Base-by-base conservation (phyloP, 2,329 filamentous ascomycete genomes). In the Neofusicoccum parvum region DNA sequence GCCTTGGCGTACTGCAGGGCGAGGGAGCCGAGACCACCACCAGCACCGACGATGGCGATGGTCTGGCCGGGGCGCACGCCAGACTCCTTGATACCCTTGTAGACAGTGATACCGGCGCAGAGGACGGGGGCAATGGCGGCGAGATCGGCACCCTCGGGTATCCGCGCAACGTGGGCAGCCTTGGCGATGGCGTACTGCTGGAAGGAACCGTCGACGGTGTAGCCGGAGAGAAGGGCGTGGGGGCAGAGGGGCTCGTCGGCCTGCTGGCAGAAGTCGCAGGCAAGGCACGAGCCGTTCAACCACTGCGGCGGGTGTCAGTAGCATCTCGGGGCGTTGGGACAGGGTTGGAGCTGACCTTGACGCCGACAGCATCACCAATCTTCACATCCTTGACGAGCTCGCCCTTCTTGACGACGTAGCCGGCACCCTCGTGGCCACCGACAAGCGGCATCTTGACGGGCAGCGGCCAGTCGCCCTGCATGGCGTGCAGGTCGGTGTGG, bases 181-280 rank as follows among this genome's bases (percentile, higher is more conserved):
- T 96, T 96, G 71, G 89, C 93, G 70, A 97, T 87, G 77, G 87
- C 88, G 82, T 96, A 97, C 83, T 97, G 89, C 83, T 97, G 94
- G 86, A 97, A 97, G 48, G 89, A 89, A 37, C 94, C 94, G 76
- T 97, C 92, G 75, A 97, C 92, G 4, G 92, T 96, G 85, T 96
- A 97, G 65, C 94, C 94, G 0, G 92, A 96, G 46, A 97, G 86
- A 41, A 86, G 81, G 32, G 91, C 87, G 67, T 91, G 82, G 15
- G 85, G 79, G 82, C 94, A 98, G 5, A 97, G 88, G 2, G 92
- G 90, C 81, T 97, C 94, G 71, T 96, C 91, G 54, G 87, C 79
- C 71, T 88, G 85, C 58, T 46, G 39, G 83, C 94, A 97, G 85
- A 92, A 96, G 71, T 88, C 85, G 82, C 94, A 98, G 69, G 84